Conservation (phyloP, 805 yeast genomes). For the Suhomyces canberraensis region DNA sequence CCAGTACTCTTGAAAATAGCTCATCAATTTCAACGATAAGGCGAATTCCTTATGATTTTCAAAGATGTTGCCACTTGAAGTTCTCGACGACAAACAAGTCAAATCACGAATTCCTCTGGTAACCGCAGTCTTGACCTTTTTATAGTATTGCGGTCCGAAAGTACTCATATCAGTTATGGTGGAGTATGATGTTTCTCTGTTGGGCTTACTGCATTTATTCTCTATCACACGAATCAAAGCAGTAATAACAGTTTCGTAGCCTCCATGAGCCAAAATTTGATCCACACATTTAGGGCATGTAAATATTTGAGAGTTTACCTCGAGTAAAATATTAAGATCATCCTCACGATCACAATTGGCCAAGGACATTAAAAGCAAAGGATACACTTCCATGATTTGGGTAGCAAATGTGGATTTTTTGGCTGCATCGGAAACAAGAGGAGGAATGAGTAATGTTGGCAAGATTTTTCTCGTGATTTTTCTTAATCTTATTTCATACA, state of each 20-base stretch:
- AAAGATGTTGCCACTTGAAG: constrained; percentile 16
- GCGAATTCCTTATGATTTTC: constrained; percentile 20
- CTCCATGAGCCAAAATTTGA: constrained; percentile 38
- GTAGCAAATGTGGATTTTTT: constrained; percentile 48
- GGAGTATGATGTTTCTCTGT: constrained; percentile 32
- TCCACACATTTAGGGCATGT: constrained; percentile 43
- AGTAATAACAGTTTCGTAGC: constrained; percentile 44
- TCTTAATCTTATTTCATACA: constrained; percentile 58
- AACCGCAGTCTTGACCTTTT: constrained; percentile 29
- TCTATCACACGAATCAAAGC: constrained; percentile 45
- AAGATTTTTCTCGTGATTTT: constrained; percentile 48
- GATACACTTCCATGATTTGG: constrained; percentile 56
- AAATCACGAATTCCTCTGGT: constrained; percentile 29
- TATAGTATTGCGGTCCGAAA: constrained; percentile 14
- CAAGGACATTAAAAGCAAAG: constrained; percentile 44
- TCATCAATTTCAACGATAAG: constrained; percentile 45
- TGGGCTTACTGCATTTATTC: constrained; percentile 34
- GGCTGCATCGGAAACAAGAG: constrained; percentile 48
- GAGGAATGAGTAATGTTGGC: constrained; percentile 50
- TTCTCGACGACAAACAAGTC: constrained; percentile 13
- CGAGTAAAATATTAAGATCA: constrained; percentile 30
- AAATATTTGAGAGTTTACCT: constrained; percentile 39
- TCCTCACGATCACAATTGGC: constrained; percentile 53
- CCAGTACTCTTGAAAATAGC: constrained; percentile 57
- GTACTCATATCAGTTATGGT: constrained; percentile 24